Percentiles rank a stretch among this genome's conserved stretches.
Evolutionary conservation across 1,139 yeast species (phyloP).

Genomic region (Yamadazyma mexicana): DNA sequence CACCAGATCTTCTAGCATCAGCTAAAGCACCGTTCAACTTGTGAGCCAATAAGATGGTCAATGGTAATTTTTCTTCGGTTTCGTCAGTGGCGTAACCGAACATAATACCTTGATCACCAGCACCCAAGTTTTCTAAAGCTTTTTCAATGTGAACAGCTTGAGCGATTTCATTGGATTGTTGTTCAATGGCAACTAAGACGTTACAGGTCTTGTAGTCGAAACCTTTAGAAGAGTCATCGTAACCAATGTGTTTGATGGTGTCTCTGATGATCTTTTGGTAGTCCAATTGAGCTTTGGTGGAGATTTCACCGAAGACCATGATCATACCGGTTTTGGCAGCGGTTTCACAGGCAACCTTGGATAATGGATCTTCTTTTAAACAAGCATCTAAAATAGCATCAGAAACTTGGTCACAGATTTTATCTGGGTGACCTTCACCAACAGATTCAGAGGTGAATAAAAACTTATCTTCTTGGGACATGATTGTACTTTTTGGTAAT

Average conservation of each 20-base stretch:
- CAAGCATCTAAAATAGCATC: slow-evolving; percentile 99
- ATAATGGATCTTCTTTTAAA: slow-evolving; percentile 90
- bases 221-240: slow-evolving; percentile 94
- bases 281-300: slow-evolving; percentile 93
- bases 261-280: slow-evolving; percentile 97
- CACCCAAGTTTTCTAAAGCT: slow-evolving; percentile 97
- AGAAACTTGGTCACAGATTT: slow-evolving; percentile 98
- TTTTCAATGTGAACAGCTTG: slow-evolving; percentile 98
- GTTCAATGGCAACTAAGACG: slow-evolving; percentile 98
- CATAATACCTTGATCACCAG: slow-evolving; percentile 99
- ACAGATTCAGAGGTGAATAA: slow-evolving; percentile 95
- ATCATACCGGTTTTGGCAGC: slow-evolving; percentile 99
- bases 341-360: slow-evolving; percentile 99
- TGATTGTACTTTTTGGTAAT: slow-evolving; percentile 2
- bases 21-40: slow-evolving; percentile 96
- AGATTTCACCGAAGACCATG: slow-evolving; percentile 98
- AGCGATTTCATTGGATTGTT: slow-evolving; percentile 98
- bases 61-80: slow-evolving; percentile 95
- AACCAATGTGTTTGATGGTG: slow-evolving; percentile 97
- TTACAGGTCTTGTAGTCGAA: slow-evolving; percentile 99
- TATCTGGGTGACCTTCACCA: slow-evolving; percentile 99
- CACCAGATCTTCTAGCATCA: slow-evolving; percentile 94
- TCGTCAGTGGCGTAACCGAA: slow-evolving; percentile 99
- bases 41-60: slow-evolving; percentile 92
- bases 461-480: slow-evolving; percentile 43